Percentiles rank a stretch among this genome's conserved stretches.
phyloP scores from a whole-genome alignment of 177 flowering plant species.

The Tripterygium wilfordii region DNA sequence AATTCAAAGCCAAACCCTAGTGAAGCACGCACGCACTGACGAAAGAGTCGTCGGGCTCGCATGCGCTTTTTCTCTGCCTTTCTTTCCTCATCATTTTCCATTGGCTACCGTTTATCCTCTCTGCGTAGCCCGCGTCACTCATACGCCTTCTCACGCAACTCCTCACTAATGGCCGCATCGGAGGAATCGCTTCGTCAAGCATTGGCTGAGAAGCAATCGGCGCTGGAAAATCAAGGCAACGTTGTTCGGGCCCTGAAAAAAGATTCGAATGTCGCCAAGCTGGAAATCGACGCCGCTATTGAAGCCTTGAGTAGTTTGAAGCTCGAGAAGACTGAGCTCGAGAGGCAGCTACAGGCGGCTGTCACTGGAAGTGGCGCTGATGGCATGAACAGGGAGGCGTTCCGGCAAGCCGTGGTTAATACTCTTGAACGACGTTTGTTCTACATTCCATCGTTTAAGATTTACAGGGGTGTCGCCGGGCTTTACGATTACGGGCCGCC shows the following conservation, averaged over 20 bases:
- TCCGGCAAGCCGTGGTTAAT: conserved; percentile 66
- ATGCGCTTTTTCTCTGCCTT: conserved; percentile 8
- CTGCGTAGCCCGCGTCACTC: not conserved
- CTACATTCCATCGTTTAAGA: conserved; percentile 84
- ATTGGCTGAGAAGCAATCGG: conserved; percentile 37
- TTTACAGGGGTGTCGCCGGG: conserved; percentile 90
- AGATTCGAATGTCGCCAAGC: conserved; percentile 25
- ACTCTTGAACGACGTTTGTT: conserved; percentile 81
- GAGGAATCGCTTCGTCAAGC: conserved; percentile 43
- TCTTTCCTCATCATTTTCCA: conserved; percentile 11
- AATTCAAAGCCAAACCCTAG: not conserved
- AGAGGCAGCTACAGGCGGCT: conserved; percentile 30
- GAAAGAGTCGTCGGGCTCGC: conserved; percentile 9
- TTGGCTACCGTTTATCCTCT: conserved; percentile 5
- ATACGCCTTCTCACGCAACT: conserved; percentile 22
- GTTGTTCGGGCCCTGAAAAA: conserved; percentile 49
- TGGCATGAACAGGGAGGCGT: conserved; percentile 46
- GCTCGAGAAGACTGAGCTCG: conserved; percentile 39
- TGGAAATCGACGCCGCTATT: conserved; percentile 46
- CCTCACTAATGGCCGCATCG: conserved; percentile 11
- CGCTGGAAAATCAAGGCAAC: conserved; percentile 36
- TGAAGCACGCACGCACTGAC: too few species aligned
- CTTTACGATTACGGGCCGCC: conserved; percentile 95
- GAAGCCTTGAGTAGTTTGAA: conserved; percentile 41
- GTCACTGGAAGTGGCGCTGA: conserved; percentile 14